Base-by-base conservation (phyloP, 148 eudicot genomes). In the Camellia japonica region DNA sequence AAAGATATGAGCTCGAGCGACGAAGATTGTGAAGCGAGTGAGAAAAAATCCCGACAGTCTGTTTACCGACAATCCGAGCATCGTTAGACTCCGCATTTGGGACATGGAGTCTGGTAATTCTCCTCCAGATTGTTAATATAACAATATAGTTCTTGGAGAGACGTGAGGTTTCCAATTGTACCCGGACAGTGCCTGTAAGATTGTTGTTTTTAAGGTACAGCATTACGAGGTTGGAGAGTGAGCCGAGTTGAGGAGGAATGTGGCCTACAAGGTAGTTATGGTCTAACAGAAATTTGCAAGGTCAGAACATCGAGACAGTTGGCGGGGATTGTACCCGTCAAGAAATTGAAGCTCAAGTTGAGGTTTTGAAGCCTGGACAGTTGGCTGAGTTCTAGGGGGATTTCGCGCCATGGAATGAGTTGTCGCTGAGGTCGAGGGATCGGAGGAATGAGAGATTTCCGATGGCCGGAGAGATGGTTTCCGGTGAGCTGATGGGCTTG, bases 81-180 rank as follows among this genome's bases (percentile, higher is more conserved):
- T 19, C 3, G n/a, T 62, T 80, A 81, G 76, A 30, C 41, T 81
- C 51, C 71, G 69, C 80, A 81, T 15, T 58, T 16, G 20, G 65
- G 75, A 20, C 15, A 75, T 67, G 9, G 68, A 7, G 10, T 58
- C 73, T 16, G 79, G 83, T 68, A 81, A 74, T 75, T 76, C 64
- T 10, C 83, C 13, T 76, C 71, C 47, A 81, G 51, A 49, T 71
- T 70, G 71, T 65, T 0, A 7, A 72, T 81, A 69, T 68, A 81
- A n/a, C 68, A 76, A 70, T 51, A 41, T 2, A 86, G 79, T 49
- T 64, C 64, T 64, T 68, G 82, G 23, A 86, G 80, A 38, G 80
- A 74, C 2, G 86, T 74, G 42, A 86, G 88, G 23, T 86, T 83
- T 47, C 88, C 88, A 15, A 85, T 67, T 0, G 79, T 79, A 42